Conservation (phyloP, 1,284 basidiomycete genomes). For the Rhizoctonia solani region DNA sequence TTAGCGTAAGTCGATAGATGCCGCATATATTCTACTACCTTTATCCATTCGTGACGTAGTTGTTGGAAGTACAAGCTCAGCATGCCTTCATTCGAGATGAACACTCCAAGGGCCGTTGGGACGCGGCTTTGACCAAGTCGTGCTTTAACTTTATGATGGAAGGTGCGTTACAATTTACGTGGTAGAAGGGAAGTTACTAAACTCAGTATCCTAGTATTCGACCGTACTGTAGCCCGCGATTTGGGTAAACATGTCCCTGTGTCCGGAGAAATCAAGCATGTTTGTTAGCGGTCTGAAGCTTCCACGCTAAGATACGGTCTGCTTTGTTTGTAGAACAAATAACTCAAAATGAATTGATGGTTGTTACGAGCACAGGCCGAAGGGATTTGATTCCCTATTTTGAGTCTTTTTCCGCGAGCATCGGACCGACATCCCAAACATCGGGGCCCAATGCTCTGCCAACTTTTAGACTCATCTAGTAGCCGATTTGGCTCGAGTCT, state of each 20-base stretch:
- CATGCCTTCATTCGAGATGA: conserved; percentile 94
- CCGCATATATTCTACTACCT: not conserved
- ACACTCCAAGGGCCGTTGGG: conserved; percentile 88
- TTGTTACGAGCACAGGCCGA: too few relatives aligned
- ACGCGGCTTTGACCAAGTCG: conserved; percentile 82
- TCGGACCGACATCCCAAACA: too few relatives aligned
- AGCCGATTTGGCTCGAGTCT: too few relatives aligned
- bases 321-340: conserved; percentile 2
- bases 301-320: not conserved
- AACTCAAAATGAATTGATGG: not conserved
- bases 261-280: conserved; percentile 64
- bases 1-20: conserved; percentile 59
- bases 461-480: too few relatives aligned
- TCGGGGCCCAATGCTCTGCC: too few relatives aligned
- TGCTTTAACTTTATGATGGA: conserved; percentile 89
- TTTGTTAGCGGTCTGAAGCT: conserved; percentile 65
- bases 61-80: conserved; percentile 90
- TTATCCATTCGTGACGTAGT: conserved; percentile 55
- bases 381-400: too few relatives aligned
- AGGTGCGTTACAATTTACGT: conserved; percentile 23
- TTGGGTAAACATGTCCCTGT: conserved; percentile 65
- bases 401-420: too few relatives aligned
- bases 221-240: conserved; percentile 80
- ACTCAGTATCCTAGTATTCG: conserved; percentile 60
- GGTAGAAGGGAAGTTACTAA: not conserved